Conservation (phyloP, 1,284 basidiomycete genomes). For the Melampsora larici-populina region DNA sequence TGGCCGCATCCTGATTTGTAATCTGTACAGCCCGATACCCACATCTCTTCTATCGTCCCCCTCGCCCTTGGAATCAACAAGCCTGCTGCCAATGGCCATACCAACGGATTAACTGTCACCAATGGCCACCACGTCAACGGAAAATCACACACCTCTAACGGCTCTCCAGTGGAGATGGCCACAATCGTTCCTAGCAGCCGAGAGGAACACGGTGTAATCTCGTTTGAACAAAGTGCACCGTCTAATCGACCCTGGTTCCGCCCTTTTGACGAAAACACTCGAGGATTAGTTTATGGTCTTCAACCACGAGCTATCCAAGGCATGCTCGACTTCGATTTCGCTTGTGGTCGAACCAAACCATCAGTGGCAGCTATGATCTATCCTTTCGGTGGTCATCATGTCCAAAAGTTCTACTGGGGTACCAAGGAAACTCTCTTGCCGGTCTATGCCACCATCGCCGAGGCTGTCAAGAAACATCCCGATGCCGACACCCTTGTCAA, state of each 20-base stretch:
- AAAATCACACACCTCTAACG: constrained; percentile 50
- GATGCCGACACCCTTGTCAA: constrained; percentile 98
- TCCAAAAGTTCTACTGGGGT: constrained; percentile 99
- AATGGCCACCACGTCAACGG: constrained; percentile 49
- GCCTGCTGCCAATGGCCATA: constrained; percentile 54
- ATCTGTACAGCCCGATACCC: constrained; percentile 95
- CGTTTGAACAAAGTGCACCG: constrained; percentile 62
- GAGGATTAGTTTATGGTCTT: constrained; percentile 94
- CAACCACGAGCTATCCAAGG: constrained; percentile 99
- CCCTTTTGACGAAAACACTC: constrained; percentile 86
- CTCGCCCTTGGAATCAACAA: constrained; percentile 79
- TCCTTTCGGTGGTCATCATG: constrained; percentile 98
- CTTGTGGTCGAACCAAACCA: constrained; percentile 87
- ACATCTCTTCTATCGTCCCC: constrained; percentile 97
- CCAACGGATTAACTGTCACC: constrained; percentile 48
- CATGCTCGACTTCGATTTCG: constrained; percentile 99
- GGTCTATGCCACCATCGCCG: constrained; percentile 88
- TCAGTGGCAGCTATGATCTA: constrained; percentile 99
- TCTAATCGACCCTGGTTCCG: constrained; percentile 69
- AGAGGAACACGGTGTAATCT: constrained; percentile 60
- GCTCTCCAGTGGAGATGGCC: constrained; percentile 48
- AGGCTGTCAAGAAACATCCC: constrained; percentile 90
- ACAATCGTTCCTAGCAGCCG: constrained; percentile 65
- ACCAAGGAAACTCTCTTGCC: constrained; percentile 97
- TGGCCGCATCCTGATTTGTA: not conserved